phyloP scores from a whole-genome alignment of 139 green algal genomes.

The Chlorella sp. region DNA sequence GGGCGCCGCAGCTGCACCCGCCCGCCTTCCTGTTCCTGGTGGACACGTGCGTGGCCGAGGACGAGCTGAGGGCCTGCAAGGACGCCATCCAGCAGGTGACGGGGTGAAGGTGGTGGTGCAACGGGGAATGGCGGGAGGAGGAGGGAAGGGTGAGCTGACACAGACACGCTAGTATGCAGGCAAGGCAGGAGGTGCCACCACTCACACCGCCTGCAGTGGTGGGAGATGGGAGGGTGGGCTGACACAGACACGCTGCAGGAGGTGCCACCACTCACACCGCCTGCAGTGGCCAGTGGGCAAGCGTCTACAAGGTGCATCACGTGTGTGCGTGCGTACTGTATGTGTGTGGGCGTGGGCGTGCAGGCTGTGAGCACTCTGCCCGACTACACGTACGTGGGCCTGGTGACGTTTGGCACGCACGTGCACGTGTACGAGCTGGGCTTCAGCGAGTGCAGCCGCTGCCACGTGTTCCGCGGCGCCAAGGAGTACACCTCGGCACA shows the following conservation, averaged over 20 bases:
- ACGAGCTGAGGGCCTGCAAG: constrained; percentile 81
- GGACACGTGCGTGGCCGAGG: constrained; percentile 79
- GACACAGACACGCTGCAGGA: too few relatives aligned
- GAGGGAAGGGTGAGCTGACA: too few relatives aligned
- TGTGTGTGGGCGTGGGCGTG: too few relatives aligned
- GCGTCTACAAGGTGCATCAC: too few relatives aligned
- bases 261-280: too few relatives aligned
- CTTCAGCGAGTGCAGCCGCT: constrained; percentile 82
- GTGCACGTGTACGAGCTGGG: constrained; percentile 98
- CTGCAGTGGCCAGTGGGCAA: too few relatives aligned
- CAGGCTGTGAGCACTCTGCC: constrained; percentile 50
- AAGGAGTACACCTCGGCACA: constrained; percentile 95
- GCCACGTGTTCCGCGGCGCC: constrained; percentile 88
- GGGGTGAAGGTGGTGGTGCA: too few relatives aligned
- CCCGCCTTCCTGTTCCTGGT: constrained; percentile 94
- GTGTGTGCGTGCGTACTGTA: too few relatives aligned
- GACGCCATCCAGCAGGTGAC: constrained; percentile 70
- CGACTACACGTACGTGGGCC: constrained; percentile 59
- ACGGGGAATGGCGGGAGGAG: not conserved
- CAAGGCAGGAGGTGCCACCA: too few relatives aligned
- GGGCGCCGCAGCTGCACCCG: constrained; percentile 32
- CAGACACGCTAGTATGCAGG: too few relatives aligned
- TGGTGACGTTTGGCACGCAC: constrained; percentile 95
- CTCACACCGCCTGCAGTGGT: too few relatives aligned
- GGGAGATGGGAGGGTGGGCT: too few relatives aligned